Evolutionary conservation across 164 flowering plant genomes (phyloP).

Genomic region (Houttuynia cordata): DNA sequence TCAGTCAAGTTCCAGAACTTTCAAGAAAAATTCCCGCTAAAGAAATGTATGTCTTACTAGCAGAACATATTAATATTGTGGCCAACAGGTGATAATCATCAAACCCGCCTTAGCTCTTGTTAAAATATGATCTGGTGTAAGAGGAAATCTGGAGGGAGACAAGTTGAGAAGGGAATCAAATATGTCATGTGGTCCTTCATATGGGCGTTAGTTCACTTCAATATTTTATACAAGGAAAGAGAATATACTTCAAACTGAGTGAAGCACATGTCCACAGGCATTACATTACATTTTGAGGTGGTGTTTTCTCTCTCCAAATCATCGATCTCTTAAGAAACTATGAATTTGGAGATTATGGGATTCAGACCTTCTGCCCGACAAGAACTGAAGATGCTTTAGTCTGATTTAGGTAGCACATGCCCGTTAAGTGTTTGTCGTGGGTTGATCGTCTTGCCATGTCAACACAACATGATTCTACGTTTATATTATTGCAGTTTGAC

Average conservation of each 20-base stretch:
- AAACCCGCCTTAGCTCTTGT: no score
- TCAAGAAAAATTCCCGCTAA: no score
- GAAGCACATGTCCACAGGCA: conserved; percentile 13
- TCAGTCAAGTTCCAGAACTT: no score
- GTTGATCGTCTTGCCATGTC: neutral
- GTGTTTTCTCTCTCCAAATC: neutral
- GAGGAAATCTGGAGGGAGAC: neutral
- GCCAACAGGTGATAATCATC: no score
- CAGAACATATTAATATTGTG: no score
- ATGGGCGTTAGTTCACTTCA: conserved; percentile 2
- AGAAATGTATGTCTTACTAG: no score
- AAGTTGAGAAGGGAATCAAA: conserved; percentile 13
- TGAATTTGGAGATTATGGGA: conserved; percentile 1
- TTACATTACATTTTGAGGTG: neutral
- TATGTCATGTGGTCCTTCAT: conserved; percentile 14
- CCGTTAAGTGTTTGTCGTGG: conserved; percentile 1
- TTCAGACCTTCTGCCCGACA: neutral
- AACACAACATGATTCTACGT: neutral
- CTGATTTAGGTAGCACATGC: conserved; percentile 4
- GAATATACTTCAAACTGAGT: conserved; percentile 3
- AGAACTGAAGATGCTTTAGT: conserved; percentile 1
- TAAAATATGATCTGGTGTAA: neutral
- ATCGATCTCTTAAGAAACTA: neutral
- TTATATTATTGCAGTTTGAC: neutral
- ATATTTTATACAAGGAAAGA: no score